These are phyloP conservation scores for Evernia prunastri DNA, from an alignment of 495 filamentous ascomycete species.

Conservation along the genomic window DNA sequence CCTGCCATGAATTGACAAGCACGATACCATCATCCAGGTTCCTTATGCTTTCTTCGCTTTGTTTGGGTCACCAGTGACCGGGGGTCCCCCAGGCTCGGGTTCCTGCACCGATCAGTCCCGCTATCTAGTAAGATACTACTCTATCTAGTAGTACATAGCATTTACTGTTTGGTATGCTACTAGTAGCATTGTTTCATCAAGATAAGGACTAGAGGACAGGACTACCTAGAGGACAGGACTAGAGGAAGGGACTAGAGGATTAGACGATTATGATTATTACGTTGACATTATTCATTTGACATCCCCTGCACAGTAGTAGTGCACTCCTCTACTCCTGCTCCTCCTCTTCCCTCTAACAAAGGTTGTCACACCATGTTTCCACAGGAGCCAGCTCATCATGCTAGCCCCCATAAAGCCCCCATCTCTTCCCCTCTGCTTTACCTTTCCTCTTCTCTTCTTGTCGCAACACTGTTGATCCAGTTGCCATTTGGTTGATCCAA, in stretches of 20 bases:
- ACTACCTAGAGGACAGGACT: too few relatives aligned
- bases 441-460: not conserved
- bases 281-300: too few relatives aligned
- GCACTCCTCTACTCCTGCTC: not conserved
- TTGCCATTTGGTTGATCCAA: not conserved
- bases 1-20: too few relatives aligned
- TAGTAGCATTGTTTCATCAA: not conserved
- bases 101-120: not conserved
- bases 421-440: not conserved
- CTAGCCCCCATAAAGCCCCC: not conserved
- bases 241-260: too few relatives aligned
- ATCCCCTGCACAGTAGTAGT: not conserved
- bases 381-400: not conserved
- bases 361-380: not conserved
- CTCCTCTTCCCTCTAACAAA: not conserved
- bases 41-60: too few relatives aligned
- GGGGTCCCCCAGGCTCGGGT: too few relatives aligned
- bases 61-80: too few relatives aligned
- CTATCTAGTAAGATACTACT: not conserved
- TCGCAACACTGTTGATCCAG: not conserved
- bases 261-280: too few relatives aligned
- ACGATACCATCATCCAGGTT: slow-evolving; percentile 1
- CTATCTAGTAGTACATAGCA: too few relatives aligned
- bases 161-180: too few relatives aligned
- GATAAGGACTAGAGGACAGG: too few relatives aligned